Evolutionary conservation across 495 filamentous ascomycete genomes (phyloP).

Genomic region (Trichoderma parareesei): DNA sequence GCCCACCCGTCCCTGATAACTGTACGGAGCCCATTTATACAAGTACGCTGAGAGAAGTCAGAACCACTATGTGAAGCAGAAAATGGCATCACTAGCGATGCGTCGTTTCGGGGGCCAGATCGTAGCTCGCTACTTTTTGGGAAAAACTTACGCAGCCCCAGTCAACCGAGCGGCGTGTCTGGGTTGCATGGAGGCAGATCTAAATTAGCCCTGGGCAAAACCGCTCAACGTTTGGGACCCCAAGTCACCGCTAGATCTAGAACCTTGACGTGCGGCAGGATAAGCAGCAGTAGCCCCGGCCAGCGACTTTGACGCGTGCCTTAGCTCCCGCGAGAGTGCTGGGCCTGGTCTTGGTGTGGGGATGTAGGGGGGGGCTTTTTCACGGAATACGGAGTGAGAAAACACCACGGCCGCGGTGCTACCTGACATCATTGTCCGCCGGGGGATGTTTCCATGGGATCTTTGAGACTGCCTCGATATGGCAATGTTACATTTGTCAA

Average conservation of each 20-base stretch:
- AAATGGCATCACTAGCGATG: neutral
- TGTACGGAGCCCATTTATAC: neutral
- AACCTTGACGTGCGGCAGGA: neutral
- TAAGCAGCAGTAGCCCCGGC: neutral
- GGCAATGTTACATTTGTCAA: too few relatives aligned
- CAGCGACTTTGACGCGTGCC: too few relatives aligned
- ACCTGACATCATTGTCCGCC: neutral
- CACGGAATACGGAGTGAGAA: constrained; percentile 1
- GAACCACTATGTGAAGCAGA: too few relatives aligned
- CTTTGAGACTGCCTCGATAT: too few relatives aligned
- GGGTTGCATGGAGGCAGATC: neutral
- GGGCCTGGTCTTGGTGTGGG: too few relatives aligned
- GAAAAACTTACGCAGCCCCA: constrained; percentile 8
- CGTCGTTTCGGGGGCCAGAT: neutral
- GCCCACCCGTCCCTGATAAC: neutral
- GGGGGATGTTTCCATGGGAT: too few relatives aligned
- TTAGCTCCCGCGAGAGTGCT: too few relatives aligned
- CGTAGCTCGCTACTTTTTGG: neutral
- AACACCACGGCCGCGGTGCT: neutral
- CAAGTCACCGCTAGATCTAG: constrained; percentile 6
- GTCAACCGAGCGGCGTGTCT: neutral
- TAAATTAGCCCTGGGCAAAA: neutral
- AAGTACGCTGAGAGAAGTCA: neutral
- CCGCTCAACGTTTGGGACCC: neutral
- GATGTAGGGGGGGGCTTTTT: too few relatives aligned